Base-by-base conservation (phyloP, 805 yeast species). In the Kodamaea leandrae region DNA sequence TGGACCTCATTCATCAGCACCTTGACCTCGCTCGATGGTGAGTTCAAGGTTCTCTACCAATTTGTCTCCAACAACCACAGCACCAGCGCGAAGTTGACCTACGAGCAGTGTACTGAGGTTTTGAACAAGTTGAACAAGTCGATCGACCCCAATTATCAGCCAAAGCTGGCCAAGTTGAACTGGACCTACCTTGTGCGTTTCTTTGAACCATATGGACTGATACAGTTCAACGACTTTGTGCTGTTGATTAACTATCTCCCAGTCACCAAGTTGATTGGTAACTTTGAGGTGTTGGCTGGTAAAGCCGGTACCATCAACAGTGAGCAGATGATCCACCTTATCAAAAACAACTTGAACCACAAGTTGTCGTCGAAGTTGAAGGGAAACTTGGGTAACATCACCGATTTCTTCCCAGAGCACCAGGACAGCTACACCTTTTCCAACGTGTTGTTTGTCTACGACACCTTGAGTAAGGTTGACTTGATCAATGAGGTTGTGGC, bases 1-100 rank as follows among this genome's bases (percentile, higher is more conserved):
- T 91, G 95, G 84, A 64, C 77, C 37, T 73, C 74, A 32, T 86
- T 91, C 57, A 80, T 85, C 52, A 71, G 74, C 45, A 72, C 71
- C 24, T 61, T 77, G 76, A 51, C 59, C 14, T 44, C 53, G 28
- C 46, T 47, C 29, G 58, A 61, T 34, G 74, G 71, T 36, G 77
- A 76, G 53, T 68, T 68, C 51, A 69, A 74, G 42, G 58, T 80
- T 16, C 57, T 81, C 15, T 81, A 77, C 61, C 75, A 75, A 49
- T 69, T 80, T 42, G 71, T 80, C 20, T 21, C 48, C 19, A 21
- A 35, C 27, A 33, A 42, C 26, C 20, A 33, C 8, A 16, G 36
- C 28, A 30, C 21, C 21, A 16, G 21, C 13, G 9, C 33, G 21
- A 52, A 43, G 39, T 50, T 66, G 39, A 42, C 59, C 14, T 68